These are phyloP conservation scores for Aquanectria penicillioides DNA, from an alignment of 2,329 filamentous ascomycete genomes.

Conservation along the genomic window DNA sequence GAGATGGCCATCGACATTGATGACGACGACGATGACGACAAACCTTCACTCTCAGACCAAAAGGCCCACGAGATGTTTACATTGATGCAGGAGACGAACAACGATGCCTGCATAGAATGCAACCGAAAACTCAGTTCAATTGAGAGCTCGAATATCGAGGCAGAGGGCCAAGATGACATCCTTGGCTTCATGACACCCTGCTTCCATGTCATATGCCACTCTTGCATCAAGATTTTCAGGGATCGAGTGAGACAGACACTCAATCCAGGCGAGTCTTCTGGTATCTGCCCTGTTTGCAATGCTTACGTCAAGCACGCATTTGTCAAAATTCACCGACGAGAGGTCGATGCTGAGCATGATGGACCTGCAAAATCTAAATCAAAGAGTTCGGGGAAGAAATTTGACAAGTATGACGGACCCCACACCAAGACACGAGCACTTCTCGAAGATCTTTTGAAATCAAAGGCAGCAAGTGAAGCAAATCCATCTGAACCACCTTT, in stretches of 20 bases:
- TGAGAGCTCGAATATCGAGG: slow-evolving; percentile 65
- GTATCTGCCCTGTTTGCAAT: slow-evolving; percentile 76
- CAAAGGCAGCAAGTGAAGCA: slow-evolving; percentile 69
- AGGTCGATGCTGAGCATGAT: slow-evolving; percentile 66
- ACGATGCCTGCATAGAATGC: slow-evolving; percentile 78
- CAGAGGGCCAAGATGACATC: slow-evolving; percentile 69
- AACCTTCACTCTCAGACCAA: slow-evolving; percentile 68
- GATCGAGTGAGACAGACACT: slow-evolving; percentile 57
- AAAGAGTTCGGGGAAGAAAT: slow-evolving; percentile 59
- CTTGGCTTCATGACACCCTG: slow-evolving; percentile 87
- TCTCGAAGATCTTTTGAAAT: slow-evolving; percentile 75
- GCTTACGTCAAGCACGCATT: slow-evolving; percentile 70
- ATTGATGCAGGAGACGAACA: slow-evolving; percentile 83
- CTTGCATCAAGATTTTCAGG: slow-evolving; percentile 73
- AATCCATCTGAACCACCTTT: slow-evolving; percentile 76
- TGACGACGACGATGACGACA: slow-evolving; percentile 73
- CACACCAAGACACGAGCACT: slow-evolving; percentile 92
- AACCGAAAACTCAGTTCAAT: slow-evolving; percentile 68
- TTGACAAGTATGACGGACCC: slow-evolving; percentile 81
- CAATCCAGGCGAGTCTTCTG: slow-evolving; percentile 50
- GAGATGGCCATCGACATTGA: slow-evolving; percentile 91
- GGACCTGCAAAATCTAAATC: slow-evolving; percentile 53
- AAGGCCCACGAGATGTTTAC: slow-evolving; percentile 88
- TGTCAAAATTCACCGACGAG: slow-evolving; percentile 74
- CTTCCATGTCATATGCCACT: slow-evolving; percentile 83